phyloP scores from a whole-genome alignment of 176 grass and related monocot genomes.

The Ensete glaucum region DNA sequence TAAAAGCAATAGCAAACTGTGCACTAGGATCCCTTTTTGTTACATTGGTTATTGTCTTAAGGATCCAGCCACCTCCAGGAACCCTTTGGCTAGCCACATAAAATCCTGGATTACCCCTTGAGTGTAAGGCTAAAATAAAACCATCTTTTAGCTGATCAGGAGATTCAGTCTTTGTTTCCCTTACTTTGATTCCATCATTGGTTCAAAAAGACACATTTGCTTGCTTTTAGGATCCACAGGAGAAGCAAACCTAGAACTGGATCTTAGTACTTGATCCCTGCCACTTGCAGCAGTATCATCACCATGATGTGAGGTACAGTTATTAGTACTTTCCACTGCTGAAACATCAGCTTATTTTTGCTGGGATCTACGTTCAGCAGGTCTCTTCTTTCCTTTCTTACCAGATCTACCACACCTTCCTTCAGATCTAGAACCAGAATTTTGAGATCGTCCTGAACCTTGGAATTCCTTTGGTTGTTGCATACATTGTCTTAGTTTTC shows the following conservation, averaged over 20 bases:
- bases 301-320: slow-evolving; percentile 39
- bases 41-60: slow-evolving; percentile 68
- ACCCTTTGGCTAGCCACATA: slow-evolving; percentile 63
- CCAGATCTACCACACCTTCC: slow-evolving; percentile 59
- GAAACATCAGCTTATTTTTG: slow-evolving; percentile 66
- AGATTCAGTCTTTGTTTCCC: slow-evolving; percentile 39
- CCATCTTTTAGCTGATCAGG: slow-evolving; percentile 71
- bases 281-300: slow-evolving; percentile 61
- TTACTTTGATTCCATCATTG: slow-evolving; percentile 65
- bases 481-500: slow-evolving; percentile 47
- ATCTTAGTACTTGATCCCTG: slow-evolving; percentile 77
- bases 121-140: slow-evolving; percentile 62
- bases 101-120: slow-evolving; percentile 59
- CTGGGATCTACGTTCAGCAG: slow-evolving; percentile 63
- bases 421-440: slow-evolving; percentile 45
- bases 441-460: slow-evolving; percentile 36
- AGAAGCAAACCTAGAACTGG: slow-evolving; percentile 92
- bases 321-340: slow-evolving; percentile 50
- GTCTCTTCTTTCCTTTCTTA: slow-evolving; percentile 95
- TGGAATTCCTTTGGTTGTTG: slow-evolving; percentile 47
- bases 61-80: slow-evolving; percentile 71
- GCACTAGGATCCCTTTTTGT: slow-evolving; percentile 83
- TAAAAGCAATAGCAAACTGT: slow-evolving; percentile 76
- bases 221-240: slow-evolving; percentile 77
- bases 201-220: slow-evolving; percentile 57